Evolutionary conservation across 257 asterid genomes (phyloP), one percentile per base, ranked within the genome.

Genomic region (Linderniella brevidens): DNA sequence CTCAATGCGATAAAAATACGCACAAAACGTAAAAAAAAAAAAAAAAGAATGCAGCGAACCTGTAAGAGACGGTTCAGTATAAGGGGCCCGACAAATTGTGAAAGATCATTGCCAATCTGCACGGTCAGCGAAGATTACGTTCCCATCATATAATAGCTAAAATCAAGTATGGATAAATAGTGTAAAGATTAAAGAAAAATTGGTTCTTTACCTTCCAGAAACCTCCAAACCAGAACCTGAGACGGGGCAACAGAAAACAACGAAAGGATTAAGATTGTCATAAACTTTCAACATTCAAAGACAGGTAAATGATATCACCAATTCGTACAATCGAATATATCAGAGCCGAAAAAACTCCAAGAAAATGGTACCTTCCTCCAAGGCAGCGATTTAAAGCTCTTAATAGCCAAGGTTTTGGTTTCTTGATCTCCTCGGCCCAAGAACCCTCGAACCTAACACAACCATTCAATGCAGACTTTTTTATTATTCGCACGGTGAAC

Each of bases 151-250:
- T 25, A 25, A 25, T 40, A 53, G 41, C 45, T 10, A 17, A 41
- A 35, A 19, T 40, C 37, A 36, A 35, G 48, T 17, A 17, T 48
- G 42, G 17, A 32, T 3, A 10, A 47, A 39, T 11, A 2, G 43
- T 3, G 15, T 11, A 3, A 13, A 48, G 47, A 60, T 39, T 57
- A 46, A 46, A 55, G 60, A 48, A 16, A 50, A 35, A 66, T 48
- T 18, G 46, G 58, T 57, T 50, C 38, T 54, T 19, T 71, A 85
- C 98, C 96, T 90, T 90, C 93, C 92, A 90, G 68, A 90, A 69
- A 75, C 96, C 98, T 66, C 98, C 98, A 75, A 75, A 85, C 98
- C 98, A 90, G 61, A 90, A 85, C 55, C 98, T 90, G 94, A 65
- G 54, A 56, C 47, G 61, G 46, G 37, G 55, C 36, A 50, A 46